Evolutionary conservation across 441 rosid species (phyloP).

Genomic region (Dalechampia spathulata): DNA sequence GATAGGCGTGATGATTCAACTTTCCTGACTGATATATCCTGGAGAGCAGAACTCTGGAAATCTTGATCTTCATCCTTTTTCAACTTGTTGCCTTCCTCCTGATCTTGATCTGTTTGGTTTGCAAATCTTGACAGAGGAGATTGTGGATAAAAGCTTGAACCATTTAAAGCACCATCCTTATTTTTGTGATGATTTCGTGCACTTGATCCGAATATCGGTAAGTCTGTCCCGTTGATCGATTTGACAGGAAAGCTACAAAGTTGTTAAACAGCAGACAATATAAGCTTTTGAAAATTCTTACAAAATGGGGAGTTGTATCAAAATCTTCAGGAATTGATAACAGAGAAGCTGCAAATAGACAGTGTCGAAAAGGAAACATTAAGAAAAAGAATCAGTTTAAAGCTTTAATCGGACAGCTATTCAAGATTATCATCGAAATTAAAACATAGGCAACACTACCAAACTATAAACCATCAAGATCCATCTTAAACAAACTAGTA

Average conservation of each 20-base stretch:
- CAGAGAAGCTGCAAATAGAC: too few species aligned
- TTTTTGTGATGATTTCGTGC: constrained; percentile 26
- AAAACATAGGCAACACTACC: too few species aligned
- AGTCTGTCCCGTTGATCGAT: constrained; percentile 45
- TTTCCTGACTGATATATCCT: constrained; percentile 19
- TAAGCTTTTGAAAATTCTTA: constrained; percentile 7
- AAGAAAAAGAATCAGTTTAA: too few species aligned
- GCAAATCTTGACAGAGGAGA: constrained; percentile 49
- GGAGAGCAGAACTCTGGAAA: constrained; percentile 29
- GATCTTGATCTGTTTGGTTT: too few species aligned
- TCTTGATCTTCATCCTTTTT: constrained; percentile 24
- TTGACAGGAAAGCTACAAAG: constrained; percentile 54
- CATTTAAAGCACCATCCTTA: constrained; percentile 34
- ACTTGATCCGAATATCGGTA: constrained; percentile 52
- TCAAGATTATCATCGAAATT: too few species aligned
- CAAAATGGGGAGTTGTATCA: too few species aligned
- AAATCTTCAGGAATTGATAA: too few species aligned
- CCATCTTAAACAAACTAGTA: neutral
- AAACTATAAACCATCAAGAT: too few species aligned
- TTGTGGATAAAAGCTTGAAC: constrained; percentile 20
- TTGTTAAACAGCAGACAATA: constrained; percentile 14
- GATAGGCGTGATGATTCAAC: constrained; percentile 17
- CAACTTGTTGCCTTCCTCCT: too few species aligned
- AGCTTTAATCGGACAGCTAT: too few species aligned
- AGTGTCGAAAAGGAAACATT: too few species aligned